These are phyloP conservation scores for Erythrobasidium yunnanense DNA, from an alignment of 768 basidiomycete species.

Conservation along the genomic window DNA sequence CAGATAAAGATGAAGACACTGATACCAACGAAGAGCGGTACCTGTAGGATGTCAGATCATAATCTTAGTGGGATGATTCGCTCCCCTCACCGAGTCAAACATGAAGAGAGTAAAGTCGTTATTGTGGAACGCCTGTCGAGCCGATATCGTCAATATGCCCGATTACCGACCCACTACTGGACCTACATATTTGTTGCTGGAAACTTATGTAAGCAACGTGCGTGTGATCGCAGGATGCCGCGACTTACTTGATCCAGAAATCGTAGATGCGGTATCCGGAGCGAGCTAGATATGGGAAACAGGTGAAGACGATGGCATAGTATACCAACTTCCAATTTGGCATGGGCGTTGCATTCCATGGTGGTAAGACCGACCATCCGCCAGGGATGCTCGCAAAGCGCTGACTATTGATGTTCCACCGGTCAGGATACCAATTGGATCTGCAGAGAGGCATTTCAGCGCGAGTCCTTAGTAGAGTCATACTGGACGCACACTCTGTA, in stretches of 20 bases:
- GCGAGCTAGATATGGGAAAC: conserved; percentile 56
- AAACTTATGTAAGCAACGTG: too few relatives aligned
- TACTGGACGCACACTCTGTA: conserved; percentile 2
- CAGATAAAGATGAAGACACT: conserved; percentile 53
- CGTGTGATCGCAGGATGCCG: background rate
- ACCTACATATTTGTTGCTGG: too few relatives aligned
- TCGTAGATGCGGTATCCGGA: conserved; percentile 56
- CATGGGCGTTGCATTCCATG: background rate
- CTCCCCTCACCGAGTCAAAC: background rate
- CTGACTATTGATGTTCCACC: background rate
- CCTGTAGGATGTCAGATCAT: conserved; percentile 59
- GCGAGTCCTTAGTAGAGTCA: too few relatives aligned
- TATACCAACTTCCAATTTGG: conserved; percentile 53
- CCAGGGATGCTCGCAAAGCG: background rate
- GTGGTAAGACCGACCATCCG: background rate
- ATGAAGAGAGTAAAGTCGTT: conserved; percentile 44
- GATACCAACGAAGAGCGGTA: conserved; percentile 57
- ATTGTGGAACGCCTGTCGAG: conserved; percentile 50
- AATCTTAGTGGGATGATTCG: conserved; percentile 37
- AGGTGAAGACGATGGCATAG: conserved; percentile 49
- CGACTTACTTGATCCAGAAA: conserved; percentile 50
- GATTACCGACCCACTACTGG: background rate
- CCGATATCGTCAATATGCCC: background rate
- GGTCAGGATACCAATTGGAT: background rate
- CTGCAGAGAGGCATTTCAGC: background rate